Base-by-base conservation (phyloP, 2,329 filamentous ascomycete genomes). In the Helminthosporium solani region DNA sequence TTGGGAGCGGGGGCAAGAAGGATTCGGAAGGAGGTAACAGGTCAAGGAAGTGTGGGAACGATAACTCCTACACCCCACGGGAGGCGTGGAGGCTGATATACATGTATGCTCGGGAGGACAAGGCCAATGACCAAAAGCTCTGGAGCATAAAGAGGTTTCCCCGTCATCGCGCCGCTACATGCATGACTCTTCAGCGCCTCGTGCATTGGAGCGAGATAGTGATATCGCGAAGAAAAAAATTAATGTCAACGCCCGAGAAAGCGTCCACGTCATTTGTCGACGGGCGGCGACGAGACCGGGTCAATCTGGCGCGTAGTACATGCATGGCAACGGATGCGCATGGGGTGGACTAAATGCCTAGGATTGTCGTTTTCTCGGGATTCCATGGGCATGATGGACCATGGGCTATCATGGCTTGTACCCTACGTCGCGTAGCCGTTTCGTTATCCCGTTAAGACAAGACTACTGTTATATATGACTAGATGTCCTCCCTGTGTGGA, bases 61-160 rank as follows among this genome's bases (percentile, higher is more conserved):
- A 58, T 60, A 63, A 54, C 57, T 65, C 56, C 50, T 44, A 33
- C 42, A 66, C 67, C 67, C 65, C 67, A 68, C 66, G 66, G 56
- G 61, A 62, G 54, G 50, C 62, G 61, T 67, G 60, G 64, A 67
- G 63, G 58, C 54, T 66, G 64, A 66, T 69, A 70, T 69, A 70
- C 59, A 60, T 65, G 56, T 63, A 49, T 6, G 23, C 9, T 25
- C 23, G 23, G 23, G 23, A 25, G 23, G 23, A 55, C 49, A 46
- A 52, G 52, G 48, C 53, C 50, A 55, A 66, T 64, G 57, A n/a
- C 40, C 56, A 58, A 54, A 21, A 9, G 27, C 20, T 5, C 14
- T 38, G 23, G 23, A 25, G 23, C 23, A 25, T 9, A 25, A 9
- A 25, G 23, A 5, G 9, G 5, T 25, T 9, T 25, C 23, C 20